Evolutionary conservation across 78 protist genomes (phyloP).

Genomic region (Protostelium mycophagum): DNA sequence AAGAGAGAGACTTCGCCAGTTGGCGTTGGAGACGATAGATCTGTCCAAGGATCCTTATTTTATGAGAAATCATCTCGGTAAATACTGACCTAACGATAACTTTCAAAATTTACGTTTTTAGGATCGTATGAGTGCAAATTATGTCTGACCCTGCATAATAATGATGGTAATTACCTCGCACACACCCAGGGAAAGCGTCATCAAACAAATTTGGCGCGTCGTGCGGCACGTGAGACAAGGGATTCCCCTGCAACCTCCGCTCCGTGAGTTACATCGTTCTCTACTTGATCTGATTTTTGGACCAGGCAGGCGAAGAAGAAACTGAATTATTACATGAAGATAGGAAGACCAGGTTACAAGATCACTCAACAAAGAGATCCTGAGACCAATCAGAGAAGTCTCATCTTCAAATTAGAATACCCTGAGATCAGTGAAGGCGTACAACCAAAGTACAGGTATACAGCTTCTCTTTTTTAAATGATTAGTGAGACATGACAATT

Average conservation of each 20-base stretch:
- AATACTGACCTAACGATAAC: slow-evolving; percentile 10
- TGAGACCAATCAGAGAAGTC: slow-evolving; percentile 36
- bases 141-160: slow-evolving; percentile 96
- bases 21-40: slow-evolving; percentile 91
- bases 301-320: slow-evolving; percentile 1
- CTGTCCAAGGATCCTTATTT: slow-evolving; percentile 82
- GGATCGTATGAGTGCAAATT: slow-evolving; percentile 98
- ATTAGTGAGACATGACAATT: background rate
- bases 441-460: slow-evolving; percentile 83
- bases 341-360: slow-evolving; percentile 94
- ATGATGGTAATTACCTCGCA: slow-evolving; percentile 93
- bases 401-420: slow-evolving; percentile 86
- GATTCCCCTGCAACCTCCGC: slow-evolving; percentile 11
- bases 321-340: slow-evolving; percentile 70
- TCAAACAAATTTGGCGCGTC: slow-evolving; percentile 84
- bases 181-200: slow-evolving; percentile 94
- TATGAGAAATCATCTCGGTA: slow-evolving; percentile 50
- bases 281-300: background rate
- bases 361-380: slow-evolving; percentile 57
- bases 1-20: slow-evolving; percentile 81
- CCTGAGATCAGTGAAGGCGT: slow-evolving; percentile 92
- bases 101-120: slow-evolving; percentile 71
- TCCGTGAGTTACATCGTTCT: background rate
- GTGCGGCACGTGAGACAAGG: slow-evolving; percentile 54
- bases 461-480: no score